Conservation (phyloP, 805 yeast species). For the Lipomyces anomalus region DNA sequence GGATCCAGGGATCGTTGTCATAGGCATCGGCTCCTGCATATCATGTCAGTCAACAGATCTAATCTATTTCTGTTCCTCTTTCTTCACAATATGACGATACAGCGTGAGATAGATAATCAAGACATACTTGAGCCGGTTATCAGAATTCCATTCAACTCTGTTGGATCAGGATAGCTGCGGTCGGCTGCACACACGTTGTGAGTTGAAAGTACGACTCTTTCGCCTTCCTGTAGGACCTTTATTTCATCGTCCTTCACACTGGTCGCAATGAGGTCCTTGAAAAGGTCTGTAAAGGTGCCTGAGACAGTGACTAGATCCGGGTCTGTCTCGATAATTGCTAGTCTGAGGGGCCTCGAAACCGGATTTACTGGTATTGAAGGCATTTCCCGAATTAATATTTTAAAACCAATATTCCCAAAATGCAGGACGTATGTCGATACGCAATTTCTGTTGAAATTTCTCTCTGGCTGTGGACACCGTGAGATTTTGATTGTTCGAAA, state of each 20-base stretch:
- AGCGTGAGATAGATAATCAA: neutral
- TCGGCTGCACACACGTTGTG: conserved; percentile 31
- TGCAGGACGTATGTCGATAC: no score
- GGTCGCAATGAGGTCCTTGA: conserved; percentile 26
- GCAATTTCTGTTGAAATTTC: no score
- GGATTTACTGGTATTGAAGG: no score
- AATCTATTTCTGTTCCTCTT: neutral
- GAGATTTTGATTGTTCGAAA: no score
- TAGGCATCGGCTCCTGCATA: conserved; percentile 31
- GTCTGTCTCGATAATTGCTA: conserved; percentile 36
- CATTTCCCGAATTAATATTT: no score
- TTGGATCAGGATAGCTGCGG: conserved; percentile 29
- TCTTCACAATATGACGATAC: neutral
- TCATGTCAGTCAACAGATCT: neutral
- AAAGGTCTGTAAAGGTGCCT: conserved; percentile 35
- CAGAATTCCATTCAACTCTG: conserved; percentile 31
- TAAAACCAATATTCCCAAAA: no score
- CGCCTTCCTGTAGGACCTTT: conserved; percentile 13
- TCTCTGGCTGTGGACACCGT: no score
- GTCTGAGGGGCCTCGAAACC: no score
- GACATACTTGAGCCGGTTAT: conserved; percentile 36
- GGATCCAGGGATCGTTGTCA: conserved; percentile 35
- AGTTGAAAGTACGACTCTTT: conserved; percentile 9
- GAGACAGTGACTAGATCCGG: conserved; percentile 25
- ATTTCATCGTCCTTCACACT: conserved; percentile 26